phyloP scores from a whole-genome alignment of 371 early-diverging fungal species.

The Circinella minor region DNA sequence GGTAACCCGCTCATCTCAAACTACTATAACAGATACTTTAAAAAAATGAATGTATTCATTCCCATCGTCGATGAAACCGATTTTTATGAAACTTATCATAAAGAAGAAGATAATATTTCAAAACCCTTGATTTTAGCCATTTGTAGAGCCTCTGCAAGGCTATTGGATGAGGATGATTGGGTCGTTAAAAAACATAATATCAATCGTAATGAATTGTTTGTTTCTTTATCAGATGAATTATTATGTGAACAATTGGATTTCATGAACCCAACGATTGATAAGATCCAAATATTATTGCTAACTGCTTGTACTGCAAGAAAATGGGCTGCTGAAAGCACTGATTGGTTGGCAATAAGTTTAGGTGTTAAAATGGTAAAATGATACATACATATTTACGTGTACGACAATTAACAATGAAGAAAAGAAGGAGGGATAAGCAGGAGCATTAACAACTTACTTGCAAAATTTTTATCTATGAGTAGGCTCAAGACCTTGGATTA shows the following conservation, averaged over 20 bases:
- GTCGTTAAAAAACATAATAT: conserved; percentile 29
- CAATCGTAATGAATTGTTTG: conserved; percentile 19
- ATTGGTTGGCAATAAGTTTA: conserved; percentile 45
- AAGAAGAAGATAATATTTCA: neutral
- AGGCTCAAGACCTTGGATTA: conserved; percentile 49
- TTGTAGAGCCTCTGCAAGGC: conserved; percentile 26
- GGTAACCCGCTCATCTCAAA: neutral
- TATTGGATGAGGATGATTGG: conserved; percentile 29
- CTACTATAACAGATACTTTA: conserved; percentile 25
- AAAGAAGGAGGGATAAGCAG: neutral
- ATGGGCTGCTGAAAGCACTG: conserved; percentile 37
- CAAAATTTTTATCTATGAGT: neutral
- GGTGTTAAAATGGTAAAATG: conserved; percentile 44
- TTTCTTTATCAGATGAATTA: conserved; percentile 18
- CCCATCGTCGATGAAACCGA: conserved; percentile 45
- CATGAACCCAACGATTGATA: conserved; percentile 33
- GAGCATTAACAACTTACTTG: neutral
- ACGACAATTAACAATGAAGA: neutral
- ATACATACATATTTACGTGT: neutral
- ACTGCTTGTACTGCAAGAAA: conserved; percentile 24
- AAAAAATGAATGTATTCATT: conserved; percentile 29
- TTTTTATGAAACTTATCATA: conserved; percentile 31
- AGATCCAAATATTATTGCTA: conserved; percentile 36
- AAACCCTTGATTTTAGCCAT: conserved; percentile 27
- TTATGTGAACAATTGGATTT: conserved; percentile 28